Evolutionary conservation across 768 basidiomycete species (phyloP).

Genomic region (Trametes sanguinea): DNA sequence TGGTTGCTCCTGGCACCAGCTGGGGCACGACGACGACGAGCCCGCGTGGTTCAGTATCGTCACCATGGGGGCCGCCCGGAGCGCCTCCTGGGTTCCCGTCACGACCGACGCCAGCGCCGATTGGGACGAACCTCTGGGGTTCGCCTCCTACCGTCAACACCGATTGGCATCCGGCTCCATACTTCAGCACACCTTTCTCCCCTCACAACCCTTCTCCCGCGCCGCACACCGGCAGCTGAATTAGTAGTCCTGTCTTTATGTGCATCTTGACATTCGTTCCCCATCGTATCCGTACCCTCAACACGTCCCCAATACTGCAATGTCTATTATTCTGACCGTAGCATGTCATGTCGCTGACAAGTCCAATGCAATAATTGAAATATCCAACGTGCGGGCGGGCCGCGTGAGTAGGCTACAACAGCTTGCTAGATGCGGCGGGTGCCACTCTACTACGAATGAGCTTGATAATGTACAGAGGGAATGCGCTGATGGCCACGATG

Average conservation of each 20-base stretch:
- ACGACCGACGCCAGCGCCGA: conserved; percentile 20
- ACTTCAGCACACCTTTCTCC: conserved; percentile 50
- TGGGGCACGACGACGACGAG: conserved; percentile 56
- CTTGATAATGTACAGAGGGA: conserved; percentile 92
- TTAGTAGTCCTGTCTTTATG: conserved; percentile 13
- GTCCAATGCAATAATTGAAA: conserved; percentile 28
- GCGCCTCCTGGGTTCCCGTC: conserved; percentile 37
- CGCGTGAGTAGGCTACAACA: conserved; percentile 50
- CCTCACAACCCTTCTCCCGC: conserved; percentile 56
- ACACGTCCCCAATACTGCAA: conserved; percentile 29
- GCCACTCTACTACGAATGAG: conserved; percentile 81
- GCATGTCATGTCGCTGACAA: conserved; percentile 32
- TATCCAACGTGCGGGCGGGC: conserved; percentile 1
- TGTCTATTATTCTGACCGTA: conserved; percentile 30
- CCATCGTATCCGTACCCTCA: background rate
- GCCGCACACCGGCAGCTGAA: conserved; percentile 36
- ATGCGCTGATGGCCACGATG: conserved; percentile 91
- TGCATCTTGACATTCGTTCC: conserved; percentile 28
- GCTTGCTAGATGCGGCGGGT: conserved; percentile 92
- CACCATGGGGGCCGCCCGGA: conserved; percentile 46
- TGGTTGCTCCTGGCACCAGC: conserved; percentile 40
- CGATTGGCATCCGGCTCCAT: conserved; percentile 55
- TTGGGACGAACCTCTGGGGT: conserved; percentile 33
- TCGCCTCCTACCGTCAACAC: conserved; percentile 30
- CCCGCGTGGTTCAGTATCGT: conserved; percentile 39